phyloP scores from a whole-genome alignment of 495 filamentous ascomycete genomes.

The Podospora pseudopauciseta region DNA sequence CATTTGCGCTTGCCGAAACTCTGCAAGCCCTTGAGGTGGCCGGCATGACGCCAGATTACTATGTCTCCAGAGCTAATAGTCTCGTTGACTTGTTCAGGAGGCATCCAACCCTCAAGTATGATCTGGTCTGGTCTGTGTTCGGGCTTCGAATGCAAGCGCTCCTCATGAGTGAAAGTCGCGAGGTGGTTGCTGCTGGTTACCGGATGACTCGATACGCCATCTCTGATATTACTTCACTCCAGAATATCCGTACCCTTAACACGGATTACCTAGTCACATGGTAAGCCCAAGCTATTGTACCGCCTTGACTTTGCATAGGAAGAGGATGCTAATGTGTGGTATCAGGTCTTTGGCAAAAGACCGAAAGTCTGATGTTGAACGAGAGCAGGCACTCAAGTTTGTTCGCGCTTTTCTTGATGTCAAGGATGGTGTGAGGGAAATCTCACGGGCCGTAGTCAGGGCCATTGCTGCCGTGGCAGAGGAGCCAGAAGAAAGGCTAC shows the following conservation, averaged over 20 bases:
- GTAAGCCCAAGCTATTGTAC: conserved; percentile 31
- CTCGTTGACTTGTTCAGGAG: conserved; percentile 90
- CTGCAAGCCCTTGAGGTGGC: conserved; percentile 82
- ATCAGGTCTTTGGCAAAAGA: conserved; percentile 82
- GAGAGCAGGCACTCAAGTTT: conserved; percentile 96
- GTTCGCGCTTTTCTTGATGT: conserved; percentile 93
- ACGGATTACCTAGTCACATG: conserved; percentile 90
- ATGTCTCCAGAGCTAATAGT: conserved; percentile 85
- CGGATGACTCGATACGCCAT: conserved; percentile 90
- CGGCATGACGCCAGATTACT: conserved; percentile 88
- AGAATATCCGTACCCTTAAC: conserved; percentile 79
- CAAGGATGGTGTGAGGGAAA: conserved; percentile 84
- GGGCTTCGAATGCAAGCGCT: conserved; percentile 89
- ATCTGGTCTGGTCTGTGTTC: conserved; percentile 91
- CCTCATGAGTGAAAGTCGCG: conserved; percentile 90
- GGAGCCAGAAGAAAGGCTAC: conserved; percentile 78
- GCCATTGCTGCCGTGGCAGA: conserved; percentile 89
- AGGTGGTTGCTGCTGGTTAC: conserved; percentile 93
- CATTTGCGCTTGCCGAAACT: conserved; percentile 81
- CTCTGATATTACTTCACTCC: conserved; percentile 82
- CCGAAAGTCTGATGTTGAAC: conserved; percentile 89
- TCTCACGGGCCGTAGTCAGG: conserved; percentile 79
- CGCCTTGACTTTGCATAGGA: background rate
- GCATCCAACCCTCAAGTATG: conserved; percentile 90
- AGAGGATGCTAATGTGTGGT: conserved; percentile 2